Evolutionary conservation across 306 rosid species (phyloP).

Genomic region (cucumber (Cucumis sativus)): DNA sequence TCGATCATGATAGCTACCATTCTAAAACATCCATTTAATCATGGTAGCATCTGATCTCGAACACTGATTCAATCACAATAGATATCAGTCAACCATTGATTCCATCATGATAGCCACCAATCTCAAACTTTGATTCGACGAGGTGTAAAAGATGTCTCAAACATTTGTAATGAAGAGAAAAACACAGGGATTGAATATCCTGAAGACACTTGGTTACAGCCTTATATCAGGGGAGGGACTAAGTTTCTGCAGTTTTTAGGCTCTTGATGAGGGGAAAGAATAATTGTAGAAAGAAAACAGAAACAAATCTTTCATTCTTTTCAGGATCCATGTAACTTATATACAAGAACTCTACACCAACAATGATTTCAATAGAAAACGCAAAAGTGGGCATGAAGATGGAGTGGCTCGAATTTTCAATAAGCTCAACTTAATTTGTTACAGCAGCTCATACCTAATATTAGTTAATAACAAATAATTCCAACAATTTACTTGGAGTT

Average conservation of each 20-base stretch:
- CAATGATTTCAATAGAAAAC: background rate
- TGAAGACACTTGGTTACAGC: background rate
- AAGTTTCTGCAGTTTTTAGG: background rate
- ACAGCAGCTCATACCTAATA: constrained; percentile 1
- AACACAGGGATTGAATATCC: background rate
- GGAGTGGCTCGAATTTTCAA: background rate
- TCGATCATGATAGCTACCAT: background rate
- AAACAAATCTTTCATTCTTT: background rate
- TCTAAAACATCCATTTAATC: background rate
- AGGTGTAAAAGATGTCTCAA: background rate
- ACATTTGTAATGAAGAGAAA: background rate
- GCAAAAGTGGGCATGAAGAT: background rate
- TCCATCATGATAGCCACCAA: background rate
- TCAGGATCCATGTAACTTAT: background rate
- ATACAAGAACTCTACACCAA: background rate
- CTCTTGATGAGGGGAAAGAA: background rate
- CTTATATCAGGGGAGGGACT: background rate
- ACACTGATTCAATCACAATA: background rate
- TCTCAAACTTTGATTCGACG: no score
- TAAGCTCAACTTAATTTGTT: background rate
- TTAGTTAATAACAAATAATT: background rate
- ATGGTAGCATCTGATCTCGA: background rate
- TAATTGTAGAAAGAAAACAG: background rate
- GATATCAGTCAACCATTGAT: background rate
- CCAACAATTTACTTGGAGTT: constrained; percentile 25